Conservation (phyloP, 2,329 filamentous ascomycete genomes). For the Thermoascus crustaceus region DNA sequence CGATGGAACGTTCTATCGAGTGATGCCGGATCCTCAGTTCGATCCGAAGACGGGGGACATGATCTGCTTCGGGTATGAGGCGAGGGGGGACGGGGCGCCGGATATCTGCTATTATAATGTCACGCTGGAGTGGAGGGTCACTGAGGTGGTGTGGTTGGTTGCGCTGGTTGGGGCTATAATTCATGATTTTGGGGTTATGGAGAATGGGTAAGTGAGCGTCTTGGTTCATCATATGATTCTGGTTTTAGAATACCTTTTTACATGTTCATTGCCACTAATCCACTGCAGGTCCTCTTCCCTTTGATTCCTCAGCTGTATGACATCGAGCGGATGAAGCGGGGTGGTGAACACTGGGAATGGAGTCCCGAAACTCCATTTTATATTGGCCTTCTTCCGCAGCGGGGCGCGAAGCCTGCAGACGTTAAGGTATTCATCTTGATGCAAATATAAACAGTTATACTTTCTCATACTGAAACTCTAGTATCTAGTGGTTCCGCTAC, state of each 20-base stretch:
- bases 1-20: slow-evolving; percentile 42
- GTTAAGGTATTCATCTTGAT: slow-evolving; percentile 16
- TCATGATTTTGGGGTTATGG: slow-evolving; percentile 36
- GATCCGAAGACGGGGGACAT: slow-evolving; percentile 45
- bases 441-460: neutral
- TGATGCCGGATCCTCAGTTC: slow-evolving; percentile 44
- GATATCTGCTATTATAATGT: slow-evolving; percentile 33
- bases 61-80: slow-evolving; percentile 44
- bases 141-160: slow-evolving; percentile 26
- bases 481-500: slow-evolving; percentile 31
- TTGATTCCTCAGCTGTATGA: slow-evolving; percentile 29
- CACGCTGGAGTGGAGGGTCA: slow-evolving; percentile 19
- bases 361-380: slow-evolving; percentile 23
- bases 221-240: neutral
- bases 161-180: slow-evolving; percentile 33
- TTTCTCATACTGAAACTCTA: neutral
- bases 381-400: slow-evolving; percentile 19
- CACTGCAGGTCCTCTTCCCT: slow-evolving; percentile 29
- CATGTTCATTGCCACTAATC: too few species aligned
- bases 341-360: slow-evolving; percentile 36
- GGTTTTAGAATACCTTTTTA: neutral
- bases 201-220: slow-evolving; percentile 28
- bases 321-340: slow-evolving; percentile 30
- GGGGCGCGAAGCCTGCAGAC: slow-evolving; percentile 21
- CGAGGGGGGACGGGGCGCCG: slow-evolving; percentile 31